phyloP scores from a whole-genome alignment of 2,329 filamentous ascomycete genomes.

The Trichoderma citrinoviride region DNA sequence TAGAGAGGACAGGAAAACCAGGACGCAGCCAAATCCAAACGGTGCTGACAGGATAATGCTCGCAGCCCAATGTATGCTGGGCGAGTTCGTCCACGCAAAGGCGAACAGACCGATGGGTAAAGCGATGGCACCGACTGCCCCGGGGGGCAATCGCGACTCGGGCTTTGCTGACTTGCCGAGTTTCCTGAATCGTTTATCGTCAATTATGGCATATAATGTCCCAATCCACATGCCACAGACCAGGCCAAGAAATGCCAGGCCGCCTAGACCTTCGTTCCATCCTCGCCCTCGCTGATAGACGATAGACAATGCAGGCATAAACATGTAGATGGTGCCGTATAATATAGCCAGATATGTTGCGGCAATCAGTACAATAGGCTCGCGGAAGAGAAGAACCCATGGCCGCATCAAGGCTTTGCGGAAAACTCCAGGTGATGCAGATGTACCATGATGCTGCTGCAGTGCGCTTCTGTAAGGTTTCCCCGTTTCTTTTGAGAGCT shows the following conservation, averaged over 20 bases:
- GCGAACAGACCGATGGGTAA: neutral
- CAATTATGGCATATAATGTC: neutral
- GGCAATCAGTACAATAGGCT: constrained; percentile 60
- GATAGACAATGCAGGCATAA: constrained; percentile 49
- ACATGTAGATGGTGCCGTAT: constrained; percentile 48
- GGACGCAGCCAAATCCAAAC: neutral
- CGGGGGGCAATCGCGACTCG: neutral
- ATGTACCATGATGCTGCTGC: neutral
- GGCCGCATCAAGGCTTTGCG: constrained; percentile 41
- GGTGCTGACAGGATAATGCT: constrained; percentile 2
- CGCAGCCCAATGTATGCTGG: neutral
- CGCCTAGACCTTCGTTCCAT: constrained; percentile 51
- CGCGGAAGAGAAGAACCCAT: constrained; percentile 58
- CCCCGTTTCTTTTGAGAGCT: neutral
- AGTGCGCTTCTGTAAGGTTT: neutral
- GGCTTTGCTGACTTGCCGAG: neutral
- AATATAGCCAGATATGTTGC: constrained; percentile 57
- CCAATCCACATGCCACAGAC: constrained; percentile 1
- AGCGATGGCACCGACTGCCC: neutral
- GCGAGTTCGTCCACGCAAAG: neutral
- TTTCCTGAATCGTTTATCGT: neutral
- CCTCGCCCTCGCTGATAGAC: constrained; percentile 54
- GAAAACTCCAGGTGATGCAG: neutral
- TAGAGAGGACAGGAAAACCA: neutral
- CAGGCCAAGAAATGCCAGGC: constrained; percentile 28